Percentiles rank a stretch among this genome's conserved stretches.
Evolutionary conservation across 768 basidiomycete species (phyloP).

Genomic region (Russula sp.): DNA sequence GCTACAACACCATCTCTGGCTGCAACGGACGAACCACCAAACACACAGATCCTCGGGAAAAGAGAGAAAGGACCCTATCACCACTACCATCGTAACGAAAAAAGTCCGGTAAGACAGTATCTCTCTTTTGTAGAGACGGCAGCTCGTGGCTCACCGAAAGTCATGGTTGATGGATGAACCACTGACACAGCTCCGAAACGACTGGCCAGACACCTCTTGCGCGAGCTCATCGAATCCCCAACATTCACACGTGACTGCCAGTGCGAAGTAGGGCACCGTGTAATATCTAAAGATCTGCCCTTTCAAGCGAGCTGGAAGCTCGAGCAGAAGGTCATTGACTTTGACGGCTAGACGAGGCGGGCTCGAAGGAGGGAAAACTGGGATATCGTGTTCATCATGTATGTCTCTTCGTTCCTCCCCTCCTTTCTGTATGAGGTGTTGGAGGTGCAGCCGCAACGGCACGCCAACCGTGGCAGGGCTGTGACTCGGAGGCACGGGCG

Average conservation of each 20-base stretch:
- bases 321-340: conserved; percentile 60
- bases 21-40: too few relatives aligned
- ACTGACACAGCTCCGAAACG: conserved; percentile 22
- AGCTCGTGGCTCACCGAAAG: background rate
- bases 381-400: conserved; percentile 74
- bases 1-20: too few relatives aligned
- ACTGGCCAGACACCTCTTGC: conserved; percentile 65
- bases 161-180: background rate
- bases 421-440: background rate
- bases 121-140: background rate
- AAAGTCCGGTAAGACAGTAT: background rate
- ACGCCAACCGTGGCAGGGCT: too few relatives aligned
- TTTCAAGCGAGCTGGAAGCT: conserved; percentile 48
- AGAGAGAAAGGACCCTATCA: too few relatives aligned
- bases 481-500: too few relatives aligned
- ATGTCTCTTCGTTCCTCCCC: conserved; percentile 24
- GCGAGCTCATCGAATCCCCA: conserved; percentile 52
- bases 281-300: conserved; percentile 43
- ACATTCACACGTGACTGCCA: conserved; percentile 48
- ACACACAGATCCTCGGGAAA: too few relatives aligned
- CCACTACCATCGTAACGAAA: background rate
- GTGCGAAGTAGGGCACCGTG: conserved; percentile 66
- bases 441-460: too few relatives aligned
- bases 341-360: conserved; percentile 55
- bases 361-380: conserved; percentile 51